A percentile compares a stretch with the other conserved stretches of the same genome.
Evolutionary conservation across 2,329 filamentous ascomycete genomes (phyloP).

Genomic region (Madurella mycetomatis): DNA sequence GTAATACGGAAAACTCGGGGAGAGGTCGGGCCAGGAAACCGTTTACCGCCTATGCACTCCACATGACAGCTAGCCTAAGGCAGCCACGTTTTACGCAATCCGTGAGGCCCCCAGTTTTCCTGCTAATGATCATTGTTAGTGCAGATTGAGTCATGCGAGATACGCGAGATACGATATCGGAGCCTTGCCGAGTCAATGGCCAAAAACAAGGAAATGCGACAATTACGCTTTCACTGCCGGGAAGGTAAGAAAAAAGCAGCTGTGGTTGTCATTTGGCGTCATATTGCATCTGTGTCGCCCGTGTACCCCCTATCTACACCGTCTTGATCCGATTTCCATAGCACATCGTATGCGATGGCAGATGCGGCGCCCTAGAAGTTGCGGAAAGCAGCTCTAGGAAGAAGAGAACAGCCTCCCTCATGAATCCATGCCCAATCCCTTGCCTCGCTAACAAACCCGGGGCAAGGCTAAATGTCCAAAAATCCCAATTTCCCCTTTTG

Average conservation of each 20-base stretch:
- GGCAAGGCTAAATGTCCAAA: neutral
- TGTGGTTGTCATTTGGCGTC: too few species aligned
- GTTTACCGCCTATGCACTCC: too few species aligned
- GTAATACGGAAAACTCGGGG: too few species aligned
- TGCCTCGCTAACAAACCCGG: neutral
- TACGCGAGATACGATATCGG: constrained; percentile 17
- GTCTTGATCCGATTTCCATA: too few species aligned
- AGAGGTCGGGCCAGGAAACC: too few species aligned
- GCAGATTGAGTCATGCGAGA: too few species aligned
- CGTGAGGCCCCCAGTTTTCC: too few species aligned
- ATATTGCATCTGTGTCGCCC: too few species aligned
- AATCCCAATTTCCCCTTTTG: neutral
- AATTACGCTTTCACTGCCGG: neutral
- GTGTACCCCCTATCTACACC: too few species aligned
- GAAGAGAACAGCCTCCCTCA: neutral
- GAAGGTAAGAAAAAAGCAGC: neutral
- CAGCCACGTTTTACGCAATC: too few species aligned
- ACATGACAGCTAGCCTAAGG: too few species aligned
- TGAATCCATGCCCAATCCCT: neutral
- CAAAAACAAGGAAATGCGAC: neutral
- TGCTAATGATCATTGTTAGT: too few species aligned
- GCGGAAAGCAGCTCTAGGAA: neutral
- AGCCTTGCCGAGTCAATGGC: neutral
- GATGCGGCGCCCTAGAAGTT: neutral
- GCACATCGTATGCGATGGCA: neutral